Base-by-base conservation (phyloP, 73 alveolate species). In the Paramecium caudatum region DNA sequence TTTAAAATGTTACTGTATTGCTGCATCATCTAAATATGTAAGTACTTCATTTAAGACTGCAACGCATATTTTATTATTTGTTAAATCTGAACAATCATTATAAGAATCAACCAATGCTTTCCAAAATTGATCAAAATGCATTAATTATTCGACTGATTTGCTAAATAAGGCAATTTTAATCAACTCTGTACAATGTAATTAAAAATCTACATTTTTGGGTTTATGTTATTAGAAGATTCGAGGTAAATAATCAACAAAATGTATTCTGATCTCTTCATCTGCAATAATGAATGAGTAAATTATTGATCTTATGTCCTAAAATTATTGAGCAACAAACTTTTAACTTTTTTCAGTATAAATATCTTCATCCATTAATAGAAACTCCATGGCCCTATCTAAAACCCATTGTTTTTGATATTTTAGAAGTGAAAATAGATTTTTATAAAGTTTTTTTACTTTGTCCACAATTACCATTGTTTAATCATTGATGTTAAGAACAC, bases 11-110 rank as follows among this genome's bases (percentile, higher is more conserved):
- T 36, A 8, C 32, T 27, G 23, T 41, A 74, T 41, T 25, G 36
- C 55, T 37, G 6, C n/a, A 74, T 74, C 65, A 27, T 74, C 19
- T 1, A 74, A 2, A 27, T 27, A 34, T 2, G 19, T 3, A 12
- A 74, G 43, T 1, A 74, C 47, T 74, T 74, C 43, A 41, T 36
- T 43, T 23, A 74, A 17, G 4, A 74, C 55, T 39, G 69, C 46
- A 9, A 74, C 68, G 39, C 88, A 74, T 5, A 45, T 37, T 21
- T 74, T 74, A 74, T 45, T 74, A 41, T 74, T 74, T 7, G 88
- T 74, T 41, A 74, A 17, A 74, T 74, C 88, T 9, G 43, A 37
- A 19, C 10, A 74, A 9, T 16, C 65, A 34, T 41, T 12, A 43
- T 12, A 74, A 8, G 69, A 37, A 27, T 45, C 88, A 41, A 41